Base-by-base conservation (phyloP, 2,329 filamentous ascomycete species). In the Fusarium sp. region DNA sequence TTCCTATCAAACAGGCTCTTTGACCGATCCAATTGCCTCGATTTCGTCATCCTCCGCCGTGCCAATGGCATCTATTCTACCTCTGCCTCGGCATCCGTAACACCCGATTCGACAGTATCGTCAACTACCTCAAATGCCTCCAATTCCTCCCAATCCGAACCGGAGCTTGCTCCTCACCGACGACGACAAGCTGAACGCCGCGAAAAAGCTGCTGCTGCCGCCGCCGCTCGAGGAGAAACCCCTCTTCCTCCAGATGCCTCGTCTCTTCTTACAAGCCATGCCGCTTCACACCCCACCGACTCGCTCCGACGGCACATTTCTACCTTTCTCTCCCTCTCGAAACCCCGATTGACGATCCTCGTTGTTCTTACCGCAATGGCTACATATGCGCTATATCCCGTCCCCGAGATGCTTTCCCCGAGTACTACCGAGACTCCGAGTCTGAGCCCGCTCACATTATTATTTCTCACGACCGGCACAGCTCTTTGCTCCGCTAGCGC, bases 291-390 rank as follows among this genome's bases (percentile, higher is more conserved):
- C 64, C 89, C 83, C 9, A 80, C 83, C 9, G 80, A 85, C 73
- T 90, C 90, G 17, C 66, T 89, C 62, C 88, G 89, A 27, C 94
- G 95, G 66, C 88, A 90, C 65, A 81, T 97, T 73, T 94, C 95
- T 25, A 92, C 94, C 33, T 95, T 95, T 78, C 92, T 99, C 72
- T 94, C 97, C 30, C 91, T 99, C 75, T 93, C 95, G n/a, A 99
- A 99, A 82, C 97, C 97, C 4, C 95, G 96, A 63, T 91, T 99
- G 58, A 96, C 95, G 9, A 93, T 97, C 77, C 91, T 99, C 56
- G 93, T 99, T 71, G 93, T 98, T 35, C 91, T 99, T 57, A 95
- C 95, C 0, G 94, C 96, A 32, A 98, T 97, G 82, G 93, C 94
- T 3, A 90, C 96, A 4, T 99, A 98, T 83, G 94, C 95, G 17